A percentile compares a stretch with the other conserved stretches of the same genome.
phyloP scores from a whole-genome alignment of 106 monocot species.

The Hemerocallis citrina region DNA sequence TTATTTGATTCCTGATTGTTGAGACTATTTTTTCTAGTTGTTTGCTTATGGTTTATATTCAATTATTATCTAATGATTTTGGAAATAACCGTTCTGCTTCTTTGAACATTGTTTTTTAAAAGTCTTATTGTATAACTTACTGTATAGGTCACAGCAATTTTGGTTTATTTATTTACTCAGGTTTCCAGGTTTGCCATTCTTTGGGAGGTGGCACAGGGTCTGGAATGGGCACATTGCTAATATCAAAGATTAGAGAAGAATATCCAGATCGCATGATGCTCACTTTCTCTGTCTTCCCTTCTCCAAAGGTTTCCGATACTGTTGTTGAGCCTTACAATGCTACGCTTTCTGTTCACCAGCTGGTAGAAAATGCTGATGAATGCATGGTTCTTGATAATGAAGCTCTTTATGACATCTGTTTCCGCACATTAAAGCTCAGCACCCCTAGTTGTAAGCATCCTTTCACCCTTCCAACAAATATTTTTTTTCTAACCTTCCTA shows the following conservation, averaged over 20 bases:
- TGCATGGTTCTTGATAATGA: conserved; percentile 77
- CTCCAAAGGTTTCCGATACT: too few species aligned
- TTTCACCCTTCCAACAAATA: too few species aligned
- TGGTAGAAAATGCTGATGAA: conserved; percentile 74
- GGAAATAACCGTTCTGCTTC: too few species aligned
- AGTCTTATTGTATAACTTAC: too few species aligned
- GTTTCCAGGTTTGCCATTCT: conserved; percentile 10
- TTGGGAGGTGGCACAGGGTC: conserved; percentile 50
- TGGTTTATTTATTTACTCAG: too few species aligned
- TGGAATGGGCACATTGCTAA: conserved; percentile 6
- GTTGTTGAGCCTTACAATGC: conserved; percentile 78
- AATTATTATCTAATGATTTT: too few species aligned
- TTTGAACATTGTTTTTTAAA: too few species aligned
- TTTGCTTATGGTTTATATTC: too few species aligned
- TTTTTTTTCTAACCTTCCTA: too few species aligned
- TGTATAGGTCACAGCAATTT: too few species aligned
- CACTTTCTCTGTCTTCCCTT: conserved; percentile 14
- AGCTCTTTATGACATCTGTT: conserved; percentile 75
- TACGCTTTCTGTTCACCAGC: conserved; percentile 67
- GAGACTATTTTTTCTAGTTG: too few species aligned
- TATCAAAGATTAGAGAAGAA: conserved; percentile 8
- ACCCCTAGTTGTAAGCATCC: conserved; percentile 71
- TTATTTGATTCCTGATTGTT: too few species aligned
- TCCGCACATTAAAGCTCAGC: conserved; percentile 64
- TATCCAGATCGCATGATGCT: conserved; percentile 9